Conservation (phyloP, 1,139 yeast genomes). For the Nakaseomyces delphensis region DNA sequence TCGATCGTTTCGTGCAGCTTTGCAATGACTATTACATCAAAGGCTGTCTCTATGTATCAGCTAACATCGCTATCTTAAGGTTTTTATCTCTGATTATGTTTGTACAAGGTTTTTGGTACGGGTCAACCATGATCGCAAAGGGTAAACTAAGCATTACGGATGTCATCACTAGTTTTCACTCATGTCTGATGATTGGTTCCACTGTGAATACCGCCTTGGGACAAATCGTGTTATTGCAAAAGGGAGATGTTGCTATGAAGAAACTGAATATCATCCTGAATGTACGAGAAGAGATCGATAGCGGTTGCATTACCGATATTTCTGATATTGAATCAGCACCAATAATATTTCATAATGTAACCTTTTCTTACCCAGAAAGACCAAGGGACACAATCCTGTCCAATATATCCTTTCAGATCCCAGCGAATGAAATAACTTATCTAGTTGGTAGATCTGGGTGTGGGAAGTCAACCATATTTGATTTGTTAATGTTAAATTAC, state of each 20-base stretch:
- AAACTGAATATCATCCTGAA: slow-evolving; percentile 8
- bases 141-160: slow-evolving; percentile 47
- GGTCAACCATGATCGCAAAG: slow-evolving; percentile 51
- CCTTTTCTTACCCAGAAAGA: slow-evolving; percentile 56
- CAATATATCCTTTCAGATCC: slow-evolving; percentile 39
- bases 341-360: slow-evolving; percentile 39
- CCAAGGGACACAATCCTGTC: slow-evolving; percentile 39
- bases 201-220: slow-evolving; percentile 45
- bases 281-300: slow-evolving; percentile 14
- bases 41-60: slow-evolving; percentile 42
- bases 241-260: slow-evolving; percentile 53
- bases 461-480: slow-evolving; percentile 79
- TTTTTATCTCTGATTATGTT: slow-evolving; percentile 61
- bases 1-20: slow-evolving; percentile 34
- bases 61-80: slow-evolving; percentile 52
- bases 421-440: slow-evolving; percentile 44
- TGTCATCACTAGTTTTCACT: slow-evolving; percentile 73
- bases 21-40: slow-evolving; percentile 44
- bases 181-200: slow-evolving; percentile 65
- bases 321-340: slow-evolving; percentile 7
- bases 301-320: slow-evolving; percentile 39
- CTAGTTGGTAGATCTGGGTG: slow-evolving; percentile 83
- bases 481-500: slow-evolving; percentile 55
- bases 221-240: slow-evolving; percentile 48
- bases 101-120: slow-evolving; percentile 90